These are phyloP conservation scores for Xylaria digitata DNA, from an alignment of 2,329 filamentous ascomycete genomes.

Conservation along the genomic window DNA sequence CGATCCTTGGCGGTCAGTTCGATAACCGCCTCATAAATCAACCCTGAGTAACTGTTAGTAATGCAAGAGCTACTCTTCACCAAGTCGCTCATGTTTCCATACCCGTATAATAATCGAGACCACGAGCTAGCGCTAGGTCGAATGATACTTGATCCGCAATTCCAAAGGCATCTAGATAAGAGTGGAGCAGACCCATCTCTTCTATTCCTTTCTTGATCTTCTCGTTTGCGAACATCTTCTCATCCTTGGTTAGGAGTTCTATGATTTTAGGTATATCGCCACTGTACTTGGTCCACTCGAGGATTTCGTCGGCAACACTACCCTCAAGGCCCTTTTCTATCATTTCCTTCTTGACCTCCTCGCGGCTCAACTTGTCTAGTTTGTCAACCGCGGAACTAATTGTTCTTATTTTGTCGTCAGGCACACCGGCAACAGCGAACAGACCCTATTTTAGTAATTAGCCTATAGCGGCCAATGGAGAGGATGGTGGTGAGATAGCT, in stretches of 20 bases:
- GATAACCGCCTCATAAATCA: constrained; percentile 80
- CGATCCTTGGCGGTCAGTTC: constrained; percentile 69
- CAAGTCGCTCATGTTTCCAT: neutral
- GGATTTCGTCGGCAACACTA: constrained; percentile 77
- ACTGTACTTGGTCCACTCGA: constrained; percentile 76
- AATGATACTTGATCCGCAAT: constrained; percentile 74
- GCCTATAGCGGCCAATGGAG: neutral
- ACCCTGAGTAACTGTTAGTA: constrained; percentile 39
- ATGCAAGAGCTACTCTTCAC: neutral
- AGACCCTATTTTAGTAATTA: constrained; percentile 60
- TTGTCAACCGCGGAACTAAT: constrained; percentile 85
- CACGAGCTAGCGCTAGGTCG: constrained; percentile 78
- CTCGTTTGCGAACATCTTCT: constrained; percentile 69
- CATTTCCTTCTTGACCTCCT: constrained; percentile 81
- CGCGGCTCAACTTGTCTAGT: constrained; percentile 80
- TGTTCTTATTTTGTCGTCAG: constrained; percentile 75
- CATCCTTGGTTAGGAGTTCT: constrained; percentile 67
- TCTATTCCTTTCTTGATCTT: constrained; percentile 75
- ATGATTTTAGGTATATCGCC: constrained; percentile 72
- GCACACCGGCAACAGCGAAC: constrained; percentile 82
- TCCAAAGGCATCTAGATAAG: constrained; percentile 74
- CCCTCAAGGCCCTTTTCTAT: constrained; percentile 76
- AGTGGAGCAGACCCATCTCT: constrained; percentile 76
- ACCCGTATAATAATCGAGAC: constrained; percentile 81
- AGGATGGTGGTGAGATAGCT: neutral